These are phyloP conservation scores for Fusarium paranaense DNA, from an alignment of 2,329 filamentous ascomycete genomes.

Conservation along the genomic window DNA sequence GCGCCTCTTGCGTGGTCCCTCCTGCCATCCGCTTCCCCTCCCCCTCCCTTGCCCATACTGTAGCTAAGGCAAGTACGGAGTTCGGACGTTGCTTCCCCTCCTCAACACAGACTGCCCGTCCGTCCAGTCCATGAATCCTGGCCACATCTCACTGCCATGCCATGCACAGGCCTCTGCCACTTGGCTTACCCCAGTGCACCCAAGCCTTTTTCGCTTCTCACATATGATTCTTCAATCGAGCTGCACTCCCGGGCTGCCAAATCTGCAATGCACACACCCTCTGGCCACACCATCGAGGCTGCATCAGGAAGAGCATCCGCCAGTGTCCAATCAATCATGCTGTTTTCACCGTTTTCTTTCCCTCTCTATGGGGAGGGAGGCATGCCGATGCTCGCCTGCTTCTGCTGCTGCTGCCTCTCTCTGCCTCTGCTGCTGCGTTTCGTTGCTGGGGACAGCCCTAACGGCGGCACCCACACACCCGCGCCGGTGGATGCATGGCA, in stretches of 20 bases:
- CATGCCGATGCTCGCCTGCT: constrained; percentile 23
- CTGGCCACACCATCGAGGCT: constrained; percentile 30
- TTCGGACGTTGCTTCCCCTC: constrained; percentile 32
- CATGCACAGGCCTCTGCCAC: constrained; percentile 15
- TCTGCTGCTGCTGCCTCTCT: neutral
- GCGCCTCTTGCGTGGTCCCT: constrained; percentile 36
- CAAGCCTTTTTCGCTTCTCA: neutral
- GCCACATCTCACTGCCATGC: neutral
- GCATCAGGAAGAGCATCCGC: constrained; percentile 14
- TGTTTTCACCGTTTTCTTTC: constrained; percentile 42
- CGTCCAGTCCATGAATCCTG: constrained; percentile 5
- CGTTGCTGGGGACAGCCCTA: constrained; percentile 42
- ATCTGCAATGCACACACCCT: constrained; percentile 16
- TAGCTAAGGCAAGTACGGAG: constrained; percentile 21
- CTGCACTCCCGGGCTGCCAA: neutral
- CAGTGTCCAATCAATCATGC: constrained; percentile 40
- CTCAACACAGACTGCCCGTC: constrained; percentile 16
- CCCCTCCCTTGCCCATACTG: constrained; percentile 18
- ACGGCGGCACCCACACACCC: constrained; percentile 41
- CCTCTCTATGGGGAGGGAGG: constrained; percentile 25
- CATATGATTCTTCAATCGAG: constrained; percentile 20
- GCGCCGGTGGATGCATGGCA: constrained; percentile 38
- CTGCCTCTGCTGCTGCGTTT: constrained; percentile 14
- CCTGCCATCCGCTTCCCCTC: constrained; percentile 27
- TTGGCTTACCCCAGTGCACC: constrained; percentile 4